Percentiles rank a stretch among this genome's conserved stretches.
These are phyloP conservation scores for Trichomonas tenax DNA, from an alignment of 208 protist species.

Conservation along the genomic window DNA sequence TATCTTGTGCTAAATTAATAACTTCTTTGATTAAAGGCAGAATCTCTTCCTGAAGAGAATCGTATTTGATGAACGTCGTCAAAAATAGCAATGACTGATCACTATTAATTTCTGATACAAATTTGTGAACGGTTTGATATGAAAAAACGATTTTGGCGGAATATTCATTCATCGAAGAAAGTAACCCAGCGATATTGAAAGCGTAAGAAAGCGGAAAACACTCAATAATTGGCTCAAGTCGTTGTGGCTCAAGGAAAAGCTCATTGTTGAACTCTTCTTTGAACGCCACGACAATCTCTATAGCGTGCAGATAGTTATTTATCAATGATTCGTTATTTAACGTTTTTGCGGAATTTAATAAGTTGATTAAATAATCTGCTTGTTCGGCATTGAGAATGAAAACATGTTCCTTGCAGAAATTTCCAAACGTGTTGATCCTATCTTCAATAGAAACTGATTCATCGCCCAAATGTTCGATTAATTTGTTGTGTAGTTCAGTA, in stretches of 20 bases:
- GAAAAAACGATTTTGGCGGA: not conserved
- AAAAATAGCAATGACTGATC: not conserved
- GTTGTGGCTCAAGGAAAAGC: not conserved
- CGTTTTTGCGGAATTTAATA: not conserved
- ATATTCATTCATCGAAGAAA: not conserved
- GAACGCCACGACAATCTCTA: not conserved
- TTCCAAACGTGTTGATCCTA: not conserved
- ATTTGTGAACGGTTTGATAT: not conserved
- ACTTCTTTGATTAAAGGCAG: not conserved
- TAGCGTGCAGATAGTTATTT: not conserved
- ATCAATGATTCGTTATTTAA: not conserved
- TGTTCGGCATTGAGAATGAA: not conserved
- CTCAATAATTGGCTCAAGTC: not conserved
- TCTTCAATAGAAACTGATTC: not conserved
- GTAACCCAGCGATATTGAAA: not conserved
- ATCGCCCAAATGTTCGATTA: not conserved
- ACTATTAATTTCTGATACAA: not conserved
- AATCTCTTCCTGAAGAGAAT: not conserved
- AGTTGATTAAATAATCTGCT: not conserved
- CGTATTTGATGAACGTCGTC: not conserved
- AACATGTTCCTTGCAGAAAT: not conserved
- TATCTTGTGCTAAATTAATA: not conserved
- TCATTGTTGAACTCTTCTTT: not conserved
- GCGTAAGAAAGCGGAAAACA: not conserved
- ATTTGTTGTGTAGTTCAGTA: not conserved